These are phyloP conservation scores for Plasmodium knowlesi DNA, from an alignment of 169 alveolate species.

Conservation along the genomic window DNA sequence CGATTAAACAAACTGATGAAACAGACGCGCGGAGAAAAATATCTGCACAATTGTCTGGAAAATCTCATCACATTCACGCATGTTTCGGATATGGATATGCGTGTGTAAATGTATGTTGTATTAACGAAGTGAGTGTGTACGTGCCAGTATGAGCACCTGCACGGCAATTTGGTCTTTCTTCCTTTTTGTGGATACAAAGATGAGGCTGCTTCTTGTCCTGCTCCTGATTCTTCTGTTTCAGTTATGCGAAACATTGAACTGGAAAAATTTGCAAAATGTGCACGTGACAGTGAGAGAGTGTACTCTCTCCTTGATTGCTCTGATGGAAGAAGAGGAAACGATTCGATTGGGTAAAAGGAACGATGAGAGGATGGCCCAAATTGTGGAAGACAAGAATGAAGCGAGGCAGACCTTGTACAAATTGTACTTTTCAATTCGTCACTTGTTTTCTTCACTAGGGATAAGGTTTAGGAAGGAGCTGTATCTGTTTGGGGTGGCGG, in stretches of 20 bases:
- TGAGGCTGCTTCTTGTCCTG: neutral
- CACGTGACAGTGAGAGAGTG: neutral
- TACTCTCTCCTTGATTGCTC: neutral
- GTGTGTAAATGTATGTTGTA: neutral
- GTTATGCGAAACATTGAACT: neutral
- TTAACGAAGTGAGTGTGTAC: neutral
- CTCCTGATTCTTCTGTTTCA: neutral
- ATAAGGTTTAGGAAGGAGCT: slow-evolving; percentile 11
- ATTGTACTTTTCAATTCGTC: neutral
- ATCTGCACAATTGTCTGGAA: neutral
- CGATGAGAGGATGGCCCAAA: neutral
- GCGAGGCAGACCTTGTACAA: neutral
- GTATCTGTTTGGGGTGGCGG: slow-evolving; percentile 2
- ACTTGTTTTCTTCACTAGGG: slow-evolving; percentile 11
- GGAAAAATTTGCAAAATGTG: neutral
- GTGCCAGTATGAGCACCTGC: neutral
- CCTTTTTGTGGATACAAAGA: neutral
- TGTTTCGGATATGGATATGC: neutral
- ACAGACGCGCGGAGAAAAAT: neutral
- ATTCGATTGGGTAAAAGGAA: neutral
- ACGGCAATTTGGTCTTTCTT: neutral
- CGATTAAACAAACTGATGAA: neutral
- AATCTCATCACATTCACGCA: neutral
- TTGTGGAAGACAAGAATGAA: neutral
- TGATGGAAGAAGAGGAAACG: neutral